Evolutionary conservation across 2,329 filamentous ascomycete genomes (phyloP), one percentile per base, ranked within the genome.

Genomic region (Cryphonectria parasitica): DNA sequence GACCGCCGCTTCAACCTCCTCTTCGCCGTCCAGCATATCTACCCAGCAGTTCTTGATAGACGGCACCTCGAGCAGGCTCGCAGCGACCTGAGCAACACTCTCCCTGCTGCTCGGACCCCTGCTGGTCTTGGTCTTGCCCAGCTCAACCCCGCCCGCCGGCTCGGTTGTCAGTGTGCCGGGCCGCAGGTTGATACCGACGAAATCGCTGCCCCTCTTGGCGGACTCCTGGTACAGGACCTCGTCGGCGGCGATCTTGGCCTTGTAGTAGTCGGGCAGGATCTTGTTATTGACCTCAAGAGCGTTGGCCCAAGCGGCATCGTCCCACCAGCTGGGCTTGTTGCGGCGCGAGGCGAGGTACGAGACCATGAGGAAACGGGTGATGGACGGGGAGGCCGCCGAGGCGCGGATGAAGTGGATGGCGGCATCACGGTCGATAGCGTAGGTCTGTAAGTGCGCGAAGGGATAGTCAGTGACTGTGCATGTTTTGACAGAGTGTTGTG

Each of bases 291-390:
- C 80, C 54, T 84, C 77, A 22, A 77, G 71, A 19, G 80, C 76
- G 0, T 39, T 62, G n/a, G 82, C 78, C 85, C 85, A 89, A 69
- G 79, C 80, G 13, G 80, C 83, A 6, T 84, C 80, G 31, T 81
- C 78, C 86, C 87, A 90, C 88, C 89, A 91, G 0, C 83, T 74
- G 0, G 89, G 86, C 41, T 80, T 80, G 7, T 73, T 69, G 36
- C 85, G 82, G 34, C 90, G 85, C 25, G 87, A 86, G 70, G 83
- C 83, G 15, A 88, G 78, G 74, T 90, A 90, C 0, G 89, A 91
- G 67, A 92, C 82, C 74, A 92, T 85, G 64, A 92, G 83, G 80
- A 91, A 92, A 71, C 88, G 87, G 3, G 81, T 87, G 72, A 91
- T 82, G 28, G 81, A 80, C 0, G 88, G 84, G 0, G 84, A 83